Evolutionary conservation across 169 alveolate species (phyloP), one percentile per base, ranked within the genome.

Genomic region (Plasmodium vinckei): DNA sequence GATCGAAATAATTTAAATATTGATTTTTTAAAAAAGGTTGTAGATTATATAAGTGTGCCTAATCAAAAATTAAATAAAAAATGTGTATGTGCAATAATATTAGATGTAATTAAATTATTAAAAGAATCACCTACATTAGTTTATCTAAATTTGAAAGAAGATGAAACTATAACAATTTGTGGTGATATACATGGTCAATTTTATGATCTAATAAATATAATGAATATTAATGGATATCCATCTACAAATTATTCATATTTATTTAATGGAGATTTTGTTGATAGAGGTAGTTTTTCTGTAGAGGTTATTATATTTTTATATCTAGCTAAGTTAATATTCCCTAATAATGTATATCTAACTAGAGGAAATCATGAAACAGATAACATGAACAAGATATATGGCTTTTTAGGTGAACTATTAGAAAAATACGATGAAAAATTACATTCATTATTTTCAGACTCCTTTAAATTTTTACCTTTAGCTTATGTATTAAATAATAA

Each of bases 131-230:
- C 96, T 64, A 94, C 99, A 1, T 88, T 99, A 47, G 98, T 97
- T 19, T 96, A 96, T 57, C 75, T 98, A 15, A 89, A 93, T 21
- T 92, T 98, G 33, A 97, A 97, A 19, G 94, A 89, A 60, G 97
- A 95, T 21, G 97, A 95, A 73, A 98, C 98, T 77, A 91, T 99
- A 82, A 99, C 99, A 1, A 98, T 99, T 13, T 98, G 99, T 86
- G 99, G 99, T 4, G 99, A 99, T 94, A 96, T 98, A n/a, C 99
- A 99, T 91, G 99, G 99, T 12, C 98, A 98, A 95, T 99, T 94
- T 95, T 99, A 98, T 93, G 99, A 99, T 89, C 92, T 98, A 87
- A 88, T 98, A 67, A 98, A 98, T 92, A 98, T 99, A 21, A 98
- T 98, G 94, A 90, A 94, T 75, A 94, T 98, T 63, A 99, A 99